phyloP scores from a whole-genome alignment of 2,329 filamentous ascomycete genomes.

The Fusarium concolor region DNA sequence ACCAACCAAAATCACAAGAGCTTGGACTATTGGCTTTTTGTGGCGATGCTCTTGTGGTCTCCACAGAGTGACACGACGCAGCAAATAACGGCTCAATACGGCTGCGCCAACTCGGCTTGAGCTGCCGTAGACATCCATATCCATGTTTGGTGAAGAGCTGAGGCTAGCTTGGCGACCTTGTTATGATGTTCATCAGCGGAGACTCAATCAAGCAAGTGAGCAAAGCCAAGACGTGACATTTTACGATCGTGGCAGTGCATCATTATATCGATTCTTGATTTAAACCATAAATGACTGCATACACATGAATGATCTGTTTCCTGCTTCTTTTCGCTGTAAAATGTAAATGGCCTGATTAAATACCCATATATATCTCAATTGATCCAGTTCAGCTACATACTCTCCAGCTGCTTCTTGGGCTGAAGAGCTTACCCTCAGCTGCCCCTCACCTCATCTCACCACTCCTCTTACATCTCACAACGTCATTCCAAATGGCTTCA shows the following conservation, averaged over 20 bases:
- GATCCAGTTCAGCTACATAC: background rate
- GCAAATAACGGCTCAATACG: slow-evolving; percentile 18
- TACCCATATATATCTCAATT: background rate
- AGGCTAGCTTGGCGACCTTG: slow-evolving; percentile 10
- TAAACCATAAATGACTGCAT: slow-evolving; percentile 2
- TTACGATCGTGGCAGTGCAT: slow-evolving; percentile 30
- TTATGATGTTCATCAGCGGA: background rate
- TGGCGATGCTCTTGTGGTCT: slow-evolving; percentile 36
- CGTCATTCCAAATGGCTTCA: slow-evolving; percentile 33
- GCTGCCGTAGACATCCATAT: slow-evolving; percentile 11
- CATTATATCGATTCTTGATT: slow-evolving; percentile 7
- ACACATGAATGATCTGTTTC: background rate
- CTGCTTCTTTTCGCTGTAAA: background rate
- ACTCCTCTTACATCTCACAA: background rate
- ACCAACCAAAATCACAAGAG: slow-evolving; percentile 16
- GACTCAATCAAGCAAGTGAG: slow-evolving; percentile 1
- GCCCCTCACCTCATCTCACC: slow-evolving; percentile 38
- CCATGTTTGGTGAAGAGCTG: slow-evolving; percentile 4
- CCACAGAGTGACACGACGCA: slow-evolving; percentile 36
- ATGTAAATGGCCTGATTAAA: background rate
- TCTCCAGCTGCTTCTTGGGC: background rate
- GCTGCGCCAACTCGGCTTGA: slow-evolving; percentile 28
- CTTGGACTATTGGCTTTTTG: slow-evolving; percentile 18
- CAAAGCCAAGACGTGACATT: slow-evolving; percentile 19
- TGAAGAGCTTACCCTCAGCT: slow-evolving; percentile 20